Conservation (phyloP, 345 rosid species). For the Melaleuca alternifolia region DNA sequence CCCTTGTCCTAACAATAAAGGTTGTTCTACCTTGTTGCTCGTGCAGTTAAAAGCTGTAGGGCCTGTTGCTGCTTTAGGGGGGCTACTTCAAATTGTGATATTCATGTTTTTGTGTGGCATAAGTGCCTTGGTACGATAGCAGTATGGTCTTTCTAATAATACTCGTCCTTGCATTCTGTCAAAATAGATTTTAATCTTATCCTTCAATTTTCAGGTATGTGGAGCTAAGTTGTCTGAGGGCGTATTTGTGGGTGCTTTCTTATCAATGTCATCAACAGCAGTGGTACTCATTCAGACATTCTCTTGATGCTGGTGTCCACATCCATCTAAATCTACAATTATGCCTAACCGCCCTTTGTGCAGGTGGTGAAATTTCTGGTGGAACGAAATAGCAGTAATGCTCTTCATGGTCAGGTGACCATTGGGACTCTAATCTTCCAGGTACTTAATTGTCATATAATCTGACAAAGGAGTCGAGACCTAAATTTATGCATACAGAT, state of each 20-base stretch:
- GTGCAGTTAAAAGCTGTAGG: conserved; percentile 94
- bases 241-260: conserved; percentile 85
- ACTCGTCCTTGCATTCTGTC: not conserved
- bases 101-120: conserved; percentile 75
- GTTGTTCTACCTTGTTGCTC: conserved; percentile 10
- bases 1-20: not conserved
- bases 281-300: conserved; percentile 47
- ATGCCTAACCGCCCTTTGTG: not conserved
- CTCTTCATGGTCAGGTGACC: conserved; percentile 96
- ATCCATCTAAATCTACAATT: not conserved
- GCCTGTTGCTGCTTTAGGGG: conserved; percentile 92
- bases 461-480: not conserved
- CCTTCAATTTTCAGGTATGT: conserved; percentile 51
- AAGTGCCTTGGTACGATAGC: conserved; percentile 52
- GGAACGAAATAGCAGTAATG: conserved; percentile 59
- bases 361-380: conserved; percentile 94
- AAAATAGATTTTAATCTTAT: not conserved
- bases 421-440: conserved; percentile 95
- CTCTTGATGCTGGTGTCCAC: not conserved
- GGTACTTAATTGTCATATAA: conserved; percentile 28
- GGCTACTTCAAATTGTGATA: conserved; percentile 74
- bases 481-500: not conserved
- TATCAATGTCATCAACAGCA: conserved; percentile 98
- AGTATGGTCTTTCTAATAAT: not conserved
- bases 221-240: conserved; percentile 98